These are phyloP conservation scores for Penicillium chermesinum DNA, from an alignment of 495 filamentous ascomycete species.

Conservation along the genomic window DNA sequence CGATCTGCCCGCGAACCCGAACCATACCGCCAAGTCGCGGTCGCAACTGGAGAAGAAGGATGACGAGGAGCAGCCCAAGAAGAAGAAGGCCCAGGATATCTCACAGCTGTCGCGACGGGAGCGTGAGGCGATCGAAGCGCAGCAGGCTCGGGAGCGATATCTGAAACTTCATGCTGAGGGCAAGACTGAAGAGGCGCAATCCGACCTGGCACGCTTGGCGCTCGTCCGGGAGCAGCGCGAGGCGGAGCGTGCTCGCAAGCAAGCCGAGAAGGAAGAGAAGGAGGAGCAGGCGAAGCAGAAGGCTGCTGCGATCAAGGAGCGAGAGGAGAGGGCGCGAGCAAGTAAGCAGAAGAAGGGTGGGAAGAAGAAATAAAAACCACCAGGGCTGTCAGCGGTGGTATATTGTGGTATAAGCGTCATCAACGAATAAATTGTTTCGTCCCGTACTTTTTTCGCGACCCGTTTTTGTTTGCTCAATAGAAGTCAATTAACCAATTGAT, in stretches of 20 bases:
- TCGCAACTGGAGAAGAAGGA: constrained; percentile 52
- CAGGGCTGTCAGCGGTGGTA: too few relatives aligned
- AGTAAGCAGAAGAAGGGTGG: constrained; percentile 33
- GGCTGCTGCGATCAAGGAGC: constrained; percentile 26
- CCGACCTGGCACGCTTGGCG: constrained; percentile 80
- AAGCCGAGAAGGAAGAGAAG: constrained; percentile 73
- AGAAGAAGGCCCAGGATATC: constrained; percentile 31
- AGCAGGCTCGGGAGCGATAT: constrained; percentile 84
- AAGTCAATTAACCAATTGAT: background rate
- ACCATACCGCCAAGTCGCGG: constrained; percentile 71
- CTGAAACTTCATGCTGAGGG: constrained; percentile 91
- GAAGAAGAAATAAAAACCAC: constrained; percentile 37
- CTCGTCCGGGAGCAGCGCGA: constrained; percentile 82
- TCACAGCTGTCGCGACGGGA: constrained; percentile 72
- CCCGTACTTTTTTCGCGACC: too few relatives aligned
- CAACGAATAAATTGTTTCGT: constrained; percentile 1
- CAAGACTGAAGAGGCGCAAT: constrained; percentile 92
- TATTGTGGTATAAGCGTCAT: too few relatives aligned
- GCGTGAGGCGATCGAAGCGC: constrained; percentile 82
- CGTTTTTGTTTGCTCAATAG: too few relatives aligned
- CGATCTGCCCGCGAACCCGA: constrained; percentile 79
- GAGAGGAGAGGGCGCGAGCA: constrained; percentile 31
- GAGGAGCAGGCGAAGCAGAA: constrained; percentile 53
- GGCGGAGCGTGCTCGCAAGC: constrained; percentile 73
- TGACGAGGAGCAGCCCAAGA: constrained; percentile 16